Evolutionary conservation across 768 basidiomycete species (phyloP), one percentile per base, ranked within the genome.

Genomic region (Tricholoma matsutake): DNA sequence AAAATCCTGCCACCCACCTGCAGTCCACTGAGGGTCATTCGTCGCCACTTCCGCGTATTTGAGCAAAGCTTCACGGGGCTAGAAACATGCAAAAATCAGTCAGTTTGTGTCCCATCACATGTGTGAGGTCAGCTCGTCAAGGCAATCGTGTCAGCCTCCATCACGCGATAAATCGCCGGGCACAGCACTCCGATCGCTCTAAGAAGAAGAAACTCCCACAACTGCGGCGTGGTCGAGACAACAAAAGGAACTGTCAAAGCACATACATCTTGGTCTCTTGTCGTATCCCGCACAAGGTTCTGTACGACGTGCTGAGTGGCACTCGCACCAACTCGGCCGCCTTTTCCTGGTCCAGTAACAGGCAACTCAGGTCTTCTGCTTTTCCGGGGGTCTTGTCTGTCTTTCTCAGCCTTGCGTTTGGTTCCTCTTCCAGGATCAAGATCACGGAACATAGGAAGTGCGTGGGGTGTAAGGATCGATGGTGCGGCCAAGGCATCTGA

Each of bases 261-360:
- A 92, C 95, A 83, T 79, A 98, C 96, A 76, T 98, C 96, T 76
- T 96, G 89, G 77, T 94, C 93, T 67, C 94, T 78, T 45, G 91
- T 91, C 63, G 88, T 91, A 71, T 96, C 93, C 69, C 92, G 83
- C 64, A 98, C 94, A 72, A 98, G 76, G 71, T 94, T 91, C 76
- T 97, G 95, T 56, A 98, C 95, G 65, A 98, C 85, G 71, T 98
- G 95, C 68, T 98, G 96, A 54, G 94, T 98, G 16, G 96, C 96
- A 77, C 94, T 96, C 34, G 94, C 94, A 41, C 97, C 97, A 41
- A 99, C 92, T 41, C 97, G 80, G 57, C 97, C 97, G 20, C 97
- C 97, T 68, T 84, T 84, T 57, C 97, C 97, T 11, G 94, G 95
- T 11, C 97, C 97, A 63, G 83, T 89, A 57, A 99, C 87, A 28